A percentile compares a stretch with the other conserved stretches of the same genome.
phyloP scores from a whole-genome alignment of 192 early-diverging fungal genomes.

The Umbelopsis ramanniana region DNA sequence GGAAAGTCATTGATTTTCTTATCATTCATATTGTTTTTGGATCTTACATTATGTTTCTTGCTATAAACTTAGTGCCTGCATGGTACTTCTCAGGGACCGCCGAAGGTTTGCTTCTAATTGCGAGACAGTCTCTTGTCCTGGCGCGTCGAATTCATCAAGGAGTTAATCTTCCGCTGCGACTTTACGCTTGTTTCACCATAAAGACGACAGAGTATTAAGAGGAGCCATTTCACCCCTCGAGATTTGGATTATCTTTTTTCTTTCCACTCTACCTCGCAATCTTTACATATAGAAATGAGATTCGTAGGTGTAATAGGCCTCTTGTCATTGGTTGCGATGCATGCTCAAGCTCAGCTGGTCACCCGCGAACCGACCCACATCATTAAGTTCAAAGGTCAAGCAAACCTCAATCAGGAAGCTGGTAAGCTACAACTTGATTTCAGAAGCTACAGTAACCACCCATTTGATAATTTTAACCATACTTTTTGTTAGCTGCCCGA shows the following conservation, averaged over 20 bases:
- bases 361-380: conserved; percentile 33
- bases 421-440: background rate
- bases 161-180: conserved; percentile 18
- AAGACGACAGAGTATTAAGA: background rate
- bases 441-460: too few species aligned
- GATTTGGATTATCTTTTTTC: background rate
- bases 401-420: background rate
- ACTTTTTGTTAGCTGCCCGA: background rate
- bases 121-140: background rate
- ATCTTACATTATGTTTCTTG: background rate
- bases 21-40: background rate
- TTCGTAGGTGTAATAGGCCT: background rate
- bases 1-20: too few species aligned
- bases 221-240: background rate
- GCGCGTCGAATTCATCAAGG: conserved; percentile 7
- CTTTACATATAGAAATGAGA: background rate
- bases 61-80: background rate
- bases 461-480: too few species aligned
- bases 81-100: background rate
- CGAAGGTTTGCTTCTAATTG: background rate
- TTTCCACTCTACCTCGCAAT: background rate
- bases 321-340: background rate
- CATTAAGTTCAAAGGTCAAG: conserved; percentile 34
- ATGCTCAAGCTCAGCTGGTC: background rate
- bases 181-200: conserved; percentile 18